phyloP scores from a whole-genome alignment of 305 asterid genomes.

The Plantago coronopus region DNA sequence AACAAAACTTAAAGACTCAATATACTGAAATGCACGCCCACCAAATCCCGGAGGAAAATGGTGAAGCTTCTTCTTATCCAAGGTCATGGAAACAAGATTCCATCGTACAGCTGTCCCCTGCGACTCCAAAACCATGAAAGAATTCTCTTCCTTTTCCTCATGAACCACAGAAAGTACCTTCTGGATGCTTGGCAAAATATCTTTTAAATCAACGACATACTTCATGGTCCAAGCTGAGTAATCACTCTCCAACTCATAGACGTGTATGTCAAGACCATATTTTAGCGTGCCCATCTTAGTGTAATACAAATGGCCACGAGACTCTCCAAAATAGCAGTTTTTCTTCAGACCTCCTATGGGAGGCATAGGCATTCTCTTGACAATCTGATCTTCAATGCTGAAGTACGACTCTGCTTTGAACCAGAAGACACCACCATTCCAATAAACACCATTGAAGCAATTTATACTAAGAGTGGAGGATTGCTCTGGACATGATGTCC shows the following conservation, averaged over 20 bases:
- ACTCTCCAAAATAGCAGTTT: slow-evolving; percentile 18
- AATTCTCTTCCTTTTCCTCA: slow-evolving; percentile 14
- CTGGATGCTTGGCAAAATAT: too few relatives aligned
- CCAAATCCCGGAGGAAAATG: neutral
- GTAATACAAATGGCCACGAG: slow-evolving; percentile 27
- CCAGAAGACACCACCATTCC: slow-evolving; percentile 40
- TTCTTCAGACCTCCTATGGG: neutral
- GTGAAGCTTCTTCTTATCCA: neutral
- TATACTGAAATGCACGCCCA: slow-evolving; percentile 15
- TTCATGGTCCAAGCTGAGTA: too few relatives aligned
- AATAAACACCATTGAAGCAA: slow-evolving; percentile 26
- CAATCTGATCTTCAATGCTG: slow-evolving; percentile 12
- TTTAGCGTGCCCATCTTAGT: neutral
- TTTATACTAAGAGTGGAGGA: slow-evolving; percentile 8
- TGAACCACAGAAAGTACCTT: slow-evolving; percentile 5
- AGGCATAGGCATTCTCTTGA: slow-evolving; percentile 13
- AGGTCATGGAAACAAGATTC: slow-evolving; percentile 22
- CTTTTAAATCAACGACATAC: too few relatives aligned
- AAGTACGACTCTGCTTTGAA: slow-evolving; percentile 10
- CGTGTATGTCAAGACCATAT: too few relatives aligned
- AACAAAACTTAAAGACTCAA: slow-evolving; percentile 26
- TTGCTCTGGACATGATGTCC: slow-evolving; percentile 27
- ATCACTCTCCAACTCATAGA: too few relatives aligned
- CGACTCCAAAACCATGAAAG: slow-evolving; percentile 23
- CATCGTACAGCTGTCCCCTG: slow-evolving; percentile 17